These are phyloP conservation scores for Fusarium kyushuense DNA, from an alignment of 2,329 filamentous ascomycete species.

Conservation along the genomic window DNA sequence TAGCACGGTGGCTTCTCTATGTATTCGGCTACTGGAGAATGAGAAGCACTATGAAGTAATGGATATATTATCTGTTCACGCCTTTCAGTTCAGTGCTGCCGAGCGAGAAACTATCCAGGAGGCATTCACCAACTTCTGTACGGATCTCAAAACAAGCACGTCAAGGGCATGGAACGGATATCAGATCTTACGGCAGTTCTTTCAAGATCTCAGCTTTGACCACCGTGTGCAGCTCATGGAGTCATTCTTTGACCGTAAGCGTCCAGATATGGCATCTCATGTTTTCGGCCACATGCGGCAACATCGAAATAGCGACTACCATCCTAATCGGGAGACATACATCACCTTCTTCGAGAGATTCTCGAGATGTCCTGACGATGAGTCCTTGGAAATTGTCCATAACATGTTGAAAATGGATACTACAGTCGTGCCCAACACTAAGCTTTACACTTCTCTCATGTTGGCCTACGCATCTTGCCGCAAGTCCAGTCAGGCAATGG, in stretches of 20 bases:
- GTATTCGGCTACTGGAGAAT: conserved; percentile 77
- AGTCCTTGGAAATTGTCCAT: conserved; percentile 80
- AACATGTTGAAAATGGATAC: conserved; percentile 96
- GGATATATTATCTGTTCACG: conserved; percentile 82
- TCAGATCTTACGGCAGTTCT: conserved; percentile 73
- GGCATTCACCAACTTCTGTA: conserved; percentile 75
- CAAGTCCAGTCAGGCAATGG: conserved; percentile 73
- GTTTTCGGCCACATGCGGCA: conserved; percentile 96
- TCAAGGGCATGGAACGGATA: conserved; percentile 74
- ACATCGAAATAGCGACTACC: conserved; percentile 70
- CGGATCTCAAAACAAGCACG: conserved; percentile 71
- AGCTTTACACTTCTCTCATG: conserved; percentile 86
- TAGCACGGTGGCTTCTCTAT: conserved; percentile 79
- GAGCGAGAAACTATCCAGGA: conserved; percentile 76
- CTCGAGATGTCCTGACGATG: conserved; percentile 63
- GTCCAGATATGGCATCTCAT: conserved; percentile 85
- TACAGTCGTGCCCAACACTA: conserved; percentile 80
- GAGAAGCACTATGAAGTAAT: conserved; percentile 84
- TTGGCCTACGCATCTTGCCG: conserved; percentile 81
- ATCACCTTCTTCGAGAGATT: conserved; percentile 82
- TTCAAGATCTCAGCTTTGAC: conserved; percentile 73
- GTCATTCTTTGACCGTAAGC: conserved; percentile 80
- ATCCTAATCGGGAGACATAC: conserved; percentile 81
- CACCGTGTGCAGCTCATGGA: conserved; percentile 81
- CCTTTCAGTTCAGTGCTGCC: conserved; percentile 74